A percentile compares a stretch with the other conserved stretches of the same genome.
Conservation (phyloP, 2,329 filamentous ascomycete species). For the Ophiosphaerella korrae region DNA sequence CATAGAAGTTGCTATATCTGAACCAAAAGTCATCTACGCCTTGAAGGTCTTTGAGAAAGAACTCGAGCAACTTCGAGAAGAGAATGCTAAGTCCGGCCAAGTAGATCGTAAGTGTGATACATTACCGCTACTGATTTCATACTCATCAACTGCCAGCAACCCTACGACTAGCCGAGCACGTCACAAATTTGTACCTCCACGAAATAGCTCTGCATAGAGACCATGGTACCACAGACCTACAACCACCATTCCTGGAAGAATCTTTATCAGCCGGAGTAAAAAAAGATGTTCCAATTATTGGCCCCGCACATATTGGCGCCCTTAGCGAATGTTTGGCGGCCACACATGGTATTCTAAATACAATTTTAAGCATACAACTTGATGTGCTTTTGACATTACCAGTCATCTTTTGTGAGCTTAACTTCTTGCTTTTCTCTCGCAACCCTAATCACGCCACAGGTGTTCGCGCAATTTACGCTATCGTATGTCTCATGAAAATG, state of each 20-base stretch:
- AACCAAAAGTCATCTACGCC: constrained; percentile 60
- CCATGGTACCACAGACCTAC: constrained; percentile 51
- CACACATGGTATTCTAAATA: constrained; percentile 55
- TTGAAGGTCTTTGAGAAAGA: constrained; percentile 61
- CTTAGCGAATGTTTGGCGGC: constrained; percentile 53
- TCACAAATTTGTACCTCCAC: constrained; percentile 56
- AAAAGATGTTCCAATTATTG: constrained; percentile 50
- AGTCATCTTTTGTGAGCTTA: constrained; percentile 50
- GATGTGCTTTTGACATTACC: constrained; percentile 52
- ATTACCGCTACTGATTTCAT: neutral
- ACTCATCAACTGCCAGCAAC: constrained; percentile 36
- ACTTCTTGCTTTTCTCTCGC: neutral
- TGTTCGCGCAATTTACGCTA: constrained; percentile 61
- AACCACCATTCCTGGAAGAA: constrained; percentile 52
- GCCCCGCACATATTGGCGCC: constrained; percentile 54
- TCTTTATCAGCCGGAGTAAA: constrained; percentile 44
- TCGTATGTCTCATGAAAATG: constrained; percentile 65
- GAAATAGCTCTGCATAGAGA: constrained; percentile 57
- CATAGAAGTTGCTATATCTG: constrained; percentile 58
- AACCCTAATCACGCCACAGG: constrained; percentile 38
- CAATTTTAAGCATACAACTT: constrained; percentile 55
- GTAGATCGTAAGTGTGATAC: constrained; percentile 36
- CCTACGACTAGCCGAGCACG: constrained; percentile 53
- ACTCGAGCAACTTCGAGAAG: constrained; percentile 44
- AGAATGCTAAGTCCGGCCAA: constrained; percentile 47